phyloP scores from a whole-genome alignment of 768 basidiomycete species.

The Auriscalpium orientale region DNA sequence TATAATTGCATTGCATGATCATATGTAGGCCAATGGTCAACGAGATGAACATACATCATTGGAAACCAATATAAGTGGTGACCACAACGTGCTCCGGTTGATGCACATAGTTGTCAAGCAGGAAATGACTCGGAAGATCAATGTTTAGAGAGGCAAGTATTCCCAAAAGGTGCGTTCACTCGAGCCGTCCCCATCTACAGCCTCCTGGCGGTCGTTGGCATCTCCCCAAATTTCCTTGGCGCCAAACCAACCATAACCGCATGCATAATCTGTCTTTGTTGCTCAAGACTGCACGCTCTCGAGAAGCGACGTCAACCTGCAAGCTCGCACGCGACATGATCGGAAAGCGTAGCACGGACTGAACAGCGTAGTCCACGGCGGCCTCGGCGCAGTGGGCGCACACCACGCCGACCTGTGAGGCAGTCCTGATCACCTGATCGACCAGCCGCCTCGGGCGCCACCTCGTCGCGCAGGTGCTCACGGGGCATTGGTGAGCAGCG shows the following conservation, averaged over 20 bases:
- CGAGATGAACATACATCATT: too few relatives aligned
- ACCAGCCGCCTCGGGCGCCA: background rate
- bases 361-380: background rate
- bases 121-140: slow-evolving; percentile 18
- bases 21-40: too few relatives aligned
- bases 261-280: slow-evolving; percentile 11
- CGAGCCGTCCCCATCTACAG: slow-evolving; percentile 19
- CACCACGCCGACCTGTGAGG: background rate
- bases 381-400: background rate
- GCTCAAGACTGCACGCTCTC: background rate
- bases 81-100: slow-evolving; percentile 18
- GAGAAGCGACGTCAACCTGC: slow-evolving; percentile 8
- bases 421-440: background rate
- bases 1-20: too few relatives aligned
- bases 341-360: slow-evolving; percentile 27
- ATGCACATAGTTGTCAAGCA: slow-evolving; percentile 26
- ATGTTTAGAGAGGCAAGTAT: slow-evolving; percentile 1
- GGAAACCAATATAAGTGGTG: too few relatives aligned
- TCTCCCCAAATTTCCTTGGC: slow-evolving; percentile 28
- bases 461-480: background rate
- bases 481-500: background rate
- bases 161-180: too few relatives aligned
- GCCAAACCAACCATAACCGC: slow-evolving; percentile 31
- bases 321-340: slow-evolving; percentile 26
- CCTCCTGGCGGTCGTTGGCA: slow-evolving; percentile 1